These are phyloP conservation scores for Picochlorum sp. DNA, from an alignment of 139 green algal genomes.

Conservation along the genomic window DNA sequence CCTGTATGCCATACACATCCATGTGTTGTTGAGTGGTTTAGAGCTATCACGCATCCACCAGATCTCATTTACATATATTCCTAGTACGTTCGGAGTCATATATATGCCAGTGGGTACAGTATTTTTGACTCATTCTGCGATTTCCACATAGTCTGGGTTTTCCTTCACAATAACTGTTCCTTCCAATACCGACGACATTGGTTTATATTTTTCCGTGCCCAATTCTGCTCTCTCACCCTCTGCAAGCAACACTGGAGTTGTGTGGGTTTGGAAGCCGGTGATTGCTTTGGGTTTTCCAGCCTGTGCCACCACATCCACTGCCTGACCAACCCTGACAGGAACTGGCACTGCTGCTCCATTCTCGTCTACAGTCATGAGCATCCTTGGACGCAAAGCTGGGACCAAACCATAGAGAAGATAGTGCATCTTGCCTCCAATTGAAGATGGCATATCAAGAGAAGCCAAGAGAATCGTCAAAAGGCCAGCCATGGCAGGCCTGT, in stretches of 20 bases:
- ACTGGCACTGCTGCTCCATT: conserved; percentile 74
- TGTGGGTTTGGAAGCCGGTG: conserved; percentile 96
- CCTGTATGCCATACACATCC: too few species aligned
- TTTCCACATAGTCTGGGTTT: conserved; percentile 94
- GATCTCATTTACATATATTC: too few species aligned
- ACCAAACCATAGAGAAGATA: conserved; percentile 89
- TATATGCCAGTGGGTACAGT: too few species aligned
- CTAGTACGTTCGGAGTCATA: too few species aligned
- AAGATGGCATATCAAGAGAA: conserved; percentile 68
- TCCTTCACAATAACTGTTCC: conserved; percentile 86
- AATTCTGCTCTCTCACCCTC: conserved; percentile 92
- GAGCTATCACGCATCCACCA: too few species aligned
- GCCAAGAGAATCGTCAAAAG: conserved; percentile 72
- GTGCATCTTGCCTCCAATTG: conserved; percentile 78
- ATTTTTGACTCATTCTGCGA: background rate
- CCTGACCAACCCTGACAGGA: conserved; percentile 82
- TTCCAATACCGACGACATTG: conserved; percentile 73
- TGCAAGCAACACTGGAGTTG: conserved; percentile 87
- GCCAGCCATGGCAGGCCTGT: conserved; percentile 65
- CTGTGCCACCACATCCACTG: conserved; percentile 95
- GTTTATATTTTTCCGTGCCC: conserved; percentile 88
- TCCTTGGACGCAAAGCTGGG: conserved; percentile 84
- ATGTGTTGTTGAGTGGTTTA: too few species aligned
- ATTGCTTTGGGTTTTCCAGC: conserved; percentile 96
- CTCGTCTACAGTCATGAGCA: conserved; percentile 94